Evolutionary conservation across 2,329 filamentous ascomycete species (phyloP), one percentile per base, ranked within the genome.

Genomic region (Diaporthe citrichinensis): DNA sequence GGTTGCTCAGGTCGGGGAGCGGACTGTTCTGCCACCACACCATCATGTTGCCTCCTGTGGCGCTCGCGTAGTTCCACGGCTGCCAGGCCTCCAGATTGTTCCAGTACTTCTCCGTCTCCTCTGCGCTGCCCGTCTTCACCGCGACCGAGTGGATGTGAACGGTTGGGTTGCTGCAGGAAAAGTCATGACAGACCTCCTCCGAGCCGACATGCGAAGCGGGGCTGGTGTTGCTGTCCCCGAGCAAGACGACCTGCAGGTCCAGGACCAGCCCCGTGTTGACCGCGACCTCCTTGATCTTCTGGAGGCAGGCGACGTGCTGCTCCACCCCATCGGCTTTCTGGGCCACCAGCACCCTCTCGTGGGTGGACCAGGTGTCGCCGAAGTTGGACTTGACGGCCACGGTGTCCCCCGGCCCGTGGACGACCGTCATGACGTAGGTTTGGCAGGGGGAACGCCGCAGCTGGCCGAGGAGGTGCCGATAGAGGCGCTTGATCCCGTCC

Each of bases 351-450:
- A 39, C 57, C 14, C 25, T 51, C 57, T 53, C 34, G 25, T 72
- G 69, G 2, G n/a, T 36, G 7, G 14, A 31, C 69, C 69, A 61
- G 5, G 41, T 23, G 39, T 61, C 57, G 15, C 41, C 23, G 7
- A 72, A 72, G 1, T 36, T 20, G 8, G 69, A 61, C 14, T 51
- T 61, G 14, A 72, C 57, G 3, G 28, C 59, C 17, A n/a, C 69
- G 9, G 39, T n/a, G 41, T 34, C 7, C 3, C 36, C 55, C 1
- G 69, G 57, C 8, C 69, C 69, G 36, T 72, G 69, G 10, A 72
- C 20, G 34, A 72, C 31, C 4, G 69, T 72, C 69, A 72, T 61
- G 39, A 72, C 31, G 57, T 72, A 72, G 5, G 55, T 72, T 44
- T 41, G 31, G 69, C 44, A 72, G 46, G 28, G 55, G 2, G 69